Evolutionary conservation across 2,329 filamentous ascomycete species (phyloP), one percentile per base, ranked within the genome.

Genomic region (Phialophora macrospora): DNA sequence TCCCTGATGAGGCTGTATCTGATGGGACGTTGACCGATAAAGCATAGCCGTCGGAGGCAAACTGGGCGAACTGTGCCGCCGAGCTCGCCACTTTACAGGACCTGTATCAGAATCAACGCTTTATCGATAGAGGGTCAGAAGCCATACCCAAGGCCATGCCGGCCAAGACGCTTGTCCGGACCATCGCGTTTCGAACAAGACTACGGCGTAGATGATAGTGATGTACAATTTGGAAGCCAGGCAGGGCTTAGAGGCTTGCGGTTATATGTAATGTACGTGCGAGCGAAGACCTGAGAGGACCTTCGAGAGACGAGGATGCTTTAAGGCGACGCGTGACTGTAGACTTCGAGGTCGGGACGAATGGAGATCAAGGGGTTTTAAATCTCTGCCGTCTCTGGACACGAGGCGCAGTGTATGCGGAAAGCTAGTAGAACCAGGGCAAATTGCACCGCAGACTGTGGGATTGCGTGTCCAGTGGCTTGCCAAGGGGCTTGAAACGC

Each of bases 21-120:
- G 80, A 74, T 2, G 86, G 85, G 6, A 88, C 81, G 72, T 85
- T 86, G 68, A 88, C 77, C 9, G 77, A 77, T 72, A 72, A 26
- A n/a, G 49, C 55, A 60, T 69, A 63, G 17, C 58, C 41, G 24
- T 48, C 38, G 22, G 60, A 60, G 4, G 65, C 41, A 48, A 63
- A 71, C 32, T 56, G 60, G 24, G 65, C 71, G 26, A 72, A 66
- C 55, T 72, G 68, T 44, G 70, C 71, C 14, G 65, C 55, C 8
- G 70, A 66, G 57, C 58, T 44, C 41, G 62, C 66, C 46, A 67
- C 71, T 72, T 38, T 24, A 34, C 14, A 52, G 2, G 17, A 8
- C 38, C 2, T n/a, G 30, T 32, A 38, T 67, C 81, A 87, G 75
- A 79, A 54, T 57, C 22, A 54, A 34, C 61, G 67, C 30, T n/a